Evolutionary conservation across 2,329 filamentous ascomycete genomes (phyloP), one percentile per base, ranked within the genome.

Genomic region (Zasmidium angulare): DNA sequence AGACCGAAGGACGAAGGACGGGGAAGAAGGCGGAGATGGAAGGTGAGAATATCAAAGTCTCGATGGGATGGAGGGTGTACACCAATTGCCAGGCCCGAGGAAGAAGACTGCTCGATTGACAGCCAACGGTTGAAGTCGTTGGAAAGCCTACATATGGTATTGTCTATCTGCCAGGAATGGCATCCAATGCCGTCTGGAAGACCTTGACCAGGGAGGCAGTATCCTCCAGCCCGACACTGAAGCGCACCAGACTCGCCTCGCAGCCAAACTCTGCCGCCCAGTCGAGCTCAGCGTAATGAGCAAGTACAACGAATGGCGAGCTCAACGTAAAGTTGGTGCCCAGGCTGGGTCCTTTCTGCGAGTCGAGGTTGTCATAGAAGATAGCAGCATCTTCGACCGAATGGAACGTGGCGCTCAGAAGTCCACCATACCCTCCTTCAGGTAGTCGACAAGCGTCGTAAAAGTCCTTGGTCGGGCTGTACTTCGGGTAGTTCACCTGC

Each of bases 261-360:
- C 97, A 90, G 0, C 93, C 91, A 73, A 89, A 93, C 60, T 87
- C 81, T 23, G 84, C 86, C 47, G 90, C 91, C 95, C 95, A 99
- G n/a, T 93, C 88, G 46, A 98, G 75, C 79, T 99, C 95, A 49
- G 84, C 81, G 70, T 95, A 99, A 75, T 99, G 95, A 3, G 95
- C 95, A 29, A 99, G 77, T 31, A 99, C 79, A 21, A 95, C 91
- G 74, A 96, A 99, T 0, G 95, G 95, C 51, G 89, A 96, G 58
- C 79, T 89, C 40, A 99, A 80, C 0, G 95, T 98, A 73, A 99
- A 99, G 75, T 99, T 99, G 0, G 95, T 98, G 1, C 95, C 95
- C 52, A 99, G 79, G 75, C 92, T 97, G 0, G 95, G 95, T 0
- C 95, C 95, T 75, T 99, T 99, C 43, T 91, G 87, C 1, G 92